phyloP scores from a whole-genome alignment of 202 grass and related monocot species.

The Panicum virgatum region DNA sequence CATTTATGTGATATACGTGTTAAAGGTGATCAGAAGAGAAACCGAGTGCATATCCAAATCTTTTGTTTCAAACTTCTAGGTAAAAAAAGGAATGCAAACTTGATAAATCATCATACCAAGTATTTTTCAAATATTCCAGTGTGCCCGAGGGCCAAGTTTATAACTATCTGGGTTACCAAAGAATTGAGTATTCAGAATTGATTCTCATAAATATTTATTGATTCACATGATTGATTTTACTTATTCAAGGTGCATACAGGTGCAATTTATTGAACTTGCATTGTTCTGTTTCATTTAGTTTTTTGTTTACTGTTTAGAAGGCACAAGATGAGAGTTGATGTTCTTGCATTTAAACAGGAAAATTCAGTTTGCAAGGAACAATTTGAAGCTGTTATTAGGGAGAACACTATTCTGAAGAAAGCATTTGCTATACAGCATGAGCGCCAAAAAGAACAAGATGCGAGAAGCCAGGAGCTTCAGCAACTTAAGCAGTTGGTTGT shows the following conservation, averaged over 20 bases:
- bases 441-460: constrained; percentile 68
- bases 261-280: background rate
- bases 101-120: background rate
- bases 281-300: background rate
- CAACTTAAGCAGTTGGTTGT: constrained; percentile 63
- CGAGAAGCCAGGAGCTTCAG: constrained; percentile 57
- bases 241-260: background rate
- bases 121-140: background rate
- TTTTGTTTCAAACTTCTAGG: background rate
- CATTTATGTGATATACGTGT: background rate
- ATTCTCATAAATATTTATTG: constrained; percentile 6
- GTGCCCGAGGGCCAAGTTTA: background rate
- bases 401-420: constrained; percentile 74
- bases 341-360: constrained; percentile 47
- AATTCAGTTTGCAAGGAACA: constrained; percentile 56
- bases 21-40: background rate
- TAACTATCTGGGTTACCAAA: background rate
- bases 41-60: background rate
- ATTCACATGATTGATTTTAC: background rate
- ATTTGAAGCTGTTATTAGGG: constrained; percentile 45
- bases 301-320: background rate
- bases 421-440: constrained; percentile 72
- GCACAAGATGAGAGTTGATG: background rate
- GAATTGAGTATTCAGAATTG: background rate
- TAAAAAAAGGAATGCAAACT: background rate